These are phyloP conservation scores for Globisporangium spiculum DNA, from an alignment of 352 stramenopile species.

Conservation along the genomic window DNA sequence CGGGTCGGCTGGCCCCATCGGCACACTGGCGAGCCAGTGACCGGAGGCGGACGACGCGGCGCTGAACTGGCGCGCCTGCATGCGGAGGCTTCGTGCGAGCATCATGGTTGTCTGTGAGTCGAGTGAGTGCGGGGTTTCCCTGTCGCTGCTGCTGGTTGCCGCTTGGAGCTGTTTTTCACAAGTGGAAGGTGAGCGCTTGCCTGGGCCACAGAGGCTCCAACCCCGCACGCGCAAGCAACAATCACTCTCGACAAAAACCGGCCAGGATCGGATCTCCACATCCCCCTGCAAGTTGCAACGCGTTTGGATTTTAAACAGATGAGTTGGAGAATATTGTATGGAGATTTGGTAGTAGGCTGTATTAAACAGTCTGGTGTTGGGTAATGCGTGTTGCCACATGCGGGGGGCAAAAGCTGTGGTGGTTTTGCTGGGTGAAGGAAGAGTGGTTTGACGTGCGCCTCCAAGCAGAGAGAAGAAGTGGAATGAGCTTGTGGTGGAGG, in stretches of 20 bases:
- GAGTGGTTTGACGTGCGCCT: constrained; percentile 3
- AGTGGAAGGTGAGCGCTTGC: constrained; percentile 7
- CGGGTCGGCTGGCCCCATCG: constrained; percentile 94
- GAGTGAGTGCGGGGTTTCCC: not conserved
- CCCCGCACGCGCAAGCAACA: not conserved
- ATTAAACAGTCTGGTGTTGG: constrained; percentile 1
- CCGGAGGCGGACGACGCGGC: constrained; percentile 32
- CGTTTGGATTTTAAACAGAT: not conserved
- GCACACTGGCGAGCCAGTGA: constrained; percentile 79
- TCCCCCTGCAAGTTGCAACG: not conserved
- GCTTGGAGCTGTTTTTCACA: constrained; percentile 18
- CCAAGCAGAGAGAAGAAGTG: constrained; percentile 5
- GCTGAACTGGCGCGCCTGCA: constrained; percentile 44
- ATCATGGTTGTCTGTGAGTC: constrained; percentile 21
- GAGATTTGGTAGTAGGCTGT: not conserved
- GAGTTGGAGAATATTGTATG: not conserved
- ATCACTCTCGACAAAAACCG: not conserved
- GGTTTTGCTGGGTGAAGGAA: constrained; percentile 7
- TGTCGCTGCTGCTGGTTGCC: constrained; percentile 6
- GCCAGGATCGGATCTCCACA: not conserved
- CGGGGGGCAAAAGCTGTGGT: not conserved
- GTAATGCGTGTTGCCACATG: not conserved
- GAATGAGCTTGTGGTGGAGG: constrained; percentile 15
- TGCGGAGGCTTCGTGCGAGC: constrained; percentile 29
- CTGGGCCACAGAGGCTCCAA: constrained; percentile 1